Base-by-base conservation (phyloP, 1,284 basidiomycete genomes). In the Cryptococcus amylolentus region DNA sequence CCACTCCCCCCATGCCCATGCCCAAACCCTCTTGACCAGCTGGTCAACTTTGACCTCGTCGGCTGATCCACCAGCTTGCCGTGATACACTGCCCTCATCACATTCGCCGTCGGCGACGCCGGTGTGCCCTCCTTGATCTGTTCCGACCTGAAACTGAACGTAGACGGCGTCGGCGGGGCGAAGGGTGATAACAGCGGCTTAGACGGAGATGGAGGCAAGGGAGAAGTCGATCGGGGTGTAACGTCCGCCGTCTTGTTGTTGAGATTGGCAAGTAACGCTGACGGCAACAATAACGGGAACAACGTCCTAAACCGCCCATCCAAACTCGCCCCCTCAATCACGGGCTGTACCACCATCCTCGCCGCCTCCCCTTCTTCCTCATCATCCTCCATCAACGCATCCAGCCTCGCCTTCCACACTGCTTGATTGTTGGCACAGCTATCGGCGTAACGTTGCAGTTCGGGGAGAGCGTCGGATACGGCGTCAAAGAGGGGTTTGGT, bases 401-500 rank as follows among this genome's bases (percentile, higher is more conserved):
- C 77, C 39, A 80, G 71, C 7, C 84, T 82, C 14, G 76, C 75
- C 63, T 82, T 78, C 90, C 90, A 92, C 49, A 82, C 76, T 18
- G 77, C 72, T 14, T 88, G 78, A 69, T 92, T 92, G 46, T 78
- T 75, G 31, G 80, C 76, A 70, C 88, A 89, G 59, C 85, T 83
- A 27, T 81, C 77, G 1, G 83, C 82, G 60, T 86, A 90, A 38
- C 71, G 71, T 45, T 79, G 78, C 77, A 91, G 82, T 73, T 86
- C 88, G 48, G 90, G 88, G 51, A 95, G 80, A 10, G 84, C 87
- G 50, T 80, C 79, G 2, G 86, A 82, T 5, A 87, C 85, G 26
- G 89, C 79, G 63, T 88, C 84, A 58, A 95, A 85, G 18, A 97
- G 80, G 0, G 93, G 93, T 64, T 84, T 84, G 37, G 86, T 88